Percentiles rank a stretch among this genome's conserved stretches.
Evolutionary conservation across 805 yeast species (phyloP).

Genomic region (Metschnikowia reukaufii): DNA sequence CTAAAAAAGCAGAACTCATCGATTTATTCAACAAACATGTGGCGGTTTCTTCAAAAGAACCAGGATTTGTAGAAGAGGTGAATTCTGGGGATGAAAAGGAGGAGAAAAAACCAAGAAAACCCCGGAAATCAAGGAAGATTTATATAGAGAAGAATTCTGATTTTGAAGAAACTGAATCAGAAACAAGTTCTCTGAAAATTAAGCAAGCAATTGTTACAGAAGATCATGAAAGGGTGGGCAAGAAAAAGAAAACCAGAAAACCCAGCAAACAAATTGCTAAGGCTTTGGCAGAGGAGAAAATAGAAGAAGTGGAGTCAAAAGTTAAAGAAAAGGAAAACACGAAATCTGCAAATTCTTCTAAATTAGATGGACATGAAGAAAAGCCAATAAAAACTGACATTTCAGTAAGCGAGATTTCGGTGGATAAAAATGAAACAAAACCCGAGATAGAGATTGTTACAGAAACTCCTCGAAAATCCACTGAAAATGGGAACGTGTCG

Average conservation of each 20-base stretch:
- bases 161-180: neutral
- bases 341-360: neutral
- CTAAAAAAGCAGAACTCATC: constrained; percentile 68
- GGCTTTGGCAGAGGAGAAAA: neutral
- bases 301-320: neutral
- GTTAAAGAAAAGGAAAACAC: neutral
- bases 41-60: constrained; percentile 14
- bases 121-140: constrained; percentile 5
- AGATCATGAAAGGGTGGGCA: constrained; percentile 5
- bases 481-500: neutral
- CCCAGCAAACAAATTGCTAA: constrained; percentile 3
- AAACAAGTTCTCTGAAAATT: neutral
- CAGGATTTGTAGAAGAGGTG: neutral
- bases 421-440: neutral
- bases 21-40: constrained; percentile 57
- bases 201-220: constrained; percentile 3
- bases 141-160: neutral
- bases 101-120: neutral
- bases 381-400: neutral
- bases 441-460: neutral
- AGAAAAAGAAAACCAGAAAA: constrained; percentile 9
- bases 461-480: neutral
- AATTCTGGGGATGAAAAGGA: neutral
- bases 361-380: too few species aligned
- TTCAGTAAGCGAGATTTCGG: neutral